Base-by-base conservation (phyloP, 2,329 filamentous ascomycete genomes). In the Lecanicillium sp. region DNA sequence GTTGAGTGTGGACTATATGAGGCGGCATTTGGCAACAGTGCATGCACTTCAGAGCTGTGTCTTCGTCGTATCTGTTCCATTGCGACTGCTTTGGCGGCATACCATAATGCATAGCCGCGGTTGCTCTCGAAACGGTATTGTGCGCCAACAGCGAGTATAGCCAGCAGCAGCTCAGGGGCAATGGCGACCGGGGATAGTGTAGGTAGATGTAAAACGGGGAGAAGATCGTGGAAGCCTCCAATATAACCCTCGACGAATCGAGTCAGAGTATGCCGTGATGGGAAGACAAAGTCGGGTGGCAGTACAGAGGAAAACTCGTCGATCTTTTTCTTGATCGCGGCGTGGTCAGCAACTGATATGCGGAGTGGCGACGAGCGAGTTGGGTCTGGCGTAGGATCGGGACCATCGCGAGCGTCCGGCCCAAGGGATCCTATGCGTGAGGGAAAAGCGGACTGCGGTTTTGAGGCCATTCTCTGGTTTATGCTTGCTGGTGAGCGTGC, bases 231-330 rank as follows among this genome's bases (percentile, higher is more conserved):
- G 50, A 87, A 86, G 0, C 83, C 83, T 50, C 75, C 78, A 45
- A 86, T 77, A 56, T 86, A 88, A 1, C 83, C 83, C 50, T 85
- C 82, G 26, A 87, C 64, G 52, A 87, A 87, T 27, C 84, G 69
- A 3, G 80, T 82, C 23, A 87, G 61, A 0, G 84, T 85, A 54
- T 86, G 76, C 3, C 84, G 75, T 4, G 83, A 86, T 1, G 84
- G 84, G 42, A 87, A 77, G 3, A 79, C 73, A 54, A 87, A 87
- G 55, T 81, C 79, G 44, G 66, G 69, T 0, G 81, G 78, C 19
- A 84, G 62, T 4, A 83, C 75, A 1, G 73, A 69, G 1, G 78
- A 77, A 53, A 84, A 84, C 51, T 83, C 78, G 17, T 79, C 73
- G 0, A 84, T 62, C n/a, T 77, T 72, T 48, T 71, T 77, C 57